Base-by-base conservation (phyloP, 164 flowering plant genomes). In the Aristolochia fimbriata region DNA sequence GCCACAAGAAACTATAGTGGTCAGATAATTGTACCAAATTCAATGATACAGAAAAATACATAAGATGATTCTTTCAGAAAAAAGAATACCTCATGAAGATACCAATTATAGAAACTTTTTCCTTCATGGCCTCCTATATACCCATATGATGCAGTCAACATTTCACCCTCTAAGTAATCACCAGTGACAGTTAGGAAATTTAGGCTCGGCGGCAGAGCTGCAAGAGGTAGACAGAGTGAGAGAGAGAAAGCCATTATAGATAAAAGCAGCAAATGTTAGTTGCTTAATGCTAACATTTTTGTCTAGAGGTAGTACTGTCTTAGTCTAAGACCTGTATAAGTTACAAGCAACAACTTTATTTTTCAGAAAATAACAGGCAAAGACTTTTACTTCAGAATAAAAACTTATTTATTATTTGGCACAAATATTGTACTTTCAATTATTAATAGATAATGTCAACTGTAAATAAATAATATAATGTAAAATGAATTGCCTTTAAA, bases 71-170 rank as follows among this genome's bases (percentile, higher is more conserved):
- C 43, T 37, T 37, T 37, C 43, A 37, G 43, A 8, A 25, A 57
- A 65, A 41, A 21, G 45, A 43, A 51, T 79, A 90, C 99, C 99
- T 93, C 91, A 65, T 90, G 99, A 73, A 85, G 76, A 72, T 80
- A 83, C 99, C 99, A 93, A 55, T 76, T 83, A 59, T 88, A 88
- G 63, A 77, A 69, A 73, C 97, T 90, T 74, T 78, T 83, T 57
- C 99, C 99, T 81, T 93, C 99, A 67, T 88, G 97, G 21, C 99
- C 99, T 9, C 99, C 99, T 51, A 93, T 73, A 62, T 93, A 93
- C 30, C 99, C 99, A 83, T 93, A 93, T 33, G 99, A 93, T 62
- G 97, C 97, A 30, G 99, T 90, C 75, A 93, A 62, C 53, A 82
- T 81, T 58, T 81, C 91, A 62, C 92, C 92, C 78, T 93, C 97